Base-by-base conservation (phyloP, 23 red algal species). In the Gracilaria vermiculophylla region DNA sequence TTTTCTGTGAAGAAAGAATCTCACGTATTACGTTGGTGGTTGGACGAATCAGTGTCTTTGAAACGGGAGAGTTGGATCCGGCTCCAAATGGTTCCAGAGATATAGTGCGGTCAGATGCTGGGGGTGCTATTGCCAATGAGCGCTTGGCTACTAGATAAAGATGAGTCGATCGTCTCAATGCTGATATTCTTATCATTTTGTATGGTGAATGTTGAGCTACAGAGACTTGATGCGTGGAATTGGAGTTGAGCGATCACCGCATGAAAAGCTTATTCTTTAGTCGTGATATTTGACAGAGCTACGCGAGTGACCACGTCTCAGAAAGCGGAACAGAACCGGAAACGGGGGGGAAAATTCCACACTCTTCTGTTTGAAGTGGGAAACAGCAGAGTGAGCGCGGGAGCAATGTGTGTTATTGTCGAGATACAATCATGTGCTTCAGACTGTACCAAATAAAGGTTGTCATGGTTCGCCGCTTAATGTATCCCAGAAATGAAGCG, bases 41-140 rank as follows among this genome's bases (percentile, higher is more conserved):
- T 10, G 55, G 36, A 33, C 78, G 78, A 55, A 82, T 82, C 78
- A 82, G 24, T 31, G 78, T 82, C 53, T 82, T 82, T 41, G 23
- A n/a, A 11, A 24, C n/a, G 5, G 53, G 4, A 19, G 31, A 28
- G 24, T 39, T 62, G 13, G 55, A 44, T 48, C 19, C 3, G 32
- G 67, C 21, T 42, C 47, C 67, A 47, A 73, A 4, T 8, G 67
- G 36, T 47, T 73, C 67, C 8, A 73, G 37, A 24, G 67, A 73
- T 73, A 73, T 45, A 11, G 67, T 42, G 17, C 11, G 67, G 39
- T 73, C 39, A 34, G 67, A 45, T 27, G 36, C 32, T 73, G 40
- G 11, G 20, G 37, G 5, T 73, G 32, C 39, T 47, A 73, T 25
- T 28, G 67, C 67, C 17, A 73, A 73, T 2, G 39, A 73, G 8